phyloP scores from a whole-genome alignment of 116 monocot genomes.

The Trichopus zeylanicus region DNA sequence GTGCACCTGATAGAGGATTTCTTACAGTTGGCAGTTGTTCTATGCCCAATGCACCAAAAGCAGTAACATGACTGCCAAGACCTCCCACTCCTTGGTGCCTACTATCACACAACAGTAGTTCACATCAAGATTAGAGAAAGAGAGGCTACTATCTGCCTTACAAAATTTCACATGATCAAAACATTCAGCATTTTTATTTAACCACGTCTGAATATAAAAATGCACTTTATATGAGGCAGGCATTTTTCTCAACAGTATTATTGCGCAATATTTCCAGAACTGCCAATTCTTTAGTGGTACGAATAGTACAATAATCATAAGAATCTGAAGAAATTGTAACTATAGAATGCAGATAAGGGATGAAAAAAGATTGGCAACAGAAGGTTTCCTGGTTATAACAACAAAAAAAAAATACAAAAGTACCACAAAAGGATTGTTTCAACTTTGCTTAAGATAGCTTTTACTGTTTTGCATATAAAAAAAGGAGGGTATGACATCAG shows the following conservation, averaged over 20 bases:
- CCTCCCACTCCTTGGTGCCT: constrained; percentile 46
- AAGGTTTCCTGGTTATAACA: background rate
- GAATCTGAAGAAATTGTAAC: background rate
- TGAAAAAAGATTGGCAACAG: too few relatives aligned
- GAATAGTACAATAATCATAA: background rate
- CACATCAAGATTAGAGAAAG: background rate
- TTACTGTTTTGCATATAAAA: too few relatives aligned
- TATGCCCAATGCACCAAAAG: constrained; percentile 20
- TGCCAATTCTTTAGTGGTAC: background rate
- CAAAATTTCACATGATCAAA: too few relatives aligned
- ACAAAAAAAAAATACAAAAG: background rate
- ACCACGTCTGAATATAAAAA: background rate
- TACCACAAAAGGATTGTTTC: too few relatives aligned
- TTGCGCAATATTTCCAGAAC: background rate
- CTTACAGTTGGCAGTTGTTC: constrained; percentile 24
- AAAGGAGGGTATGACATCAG: too few relatives aligned
- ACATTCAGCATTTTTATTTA: too few relatives aligned
- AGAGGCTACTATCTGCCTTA: too few relatives aligned
- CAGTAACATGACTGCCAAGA: constrained; percentile 10
- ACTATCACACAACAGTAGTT: background rate
- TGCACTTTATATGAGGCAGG: too few relatives aligned
- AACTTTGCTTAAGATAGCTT: too few relatives aligned
- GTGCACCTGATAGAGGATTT: constrained; percentile 24
- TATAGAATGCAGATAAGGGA: background rate
- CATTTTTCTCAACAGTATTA: too few relatives aligned